Conservation (phyloP, 164 flowering plant species). For the Vitis rupestris region DNA sequence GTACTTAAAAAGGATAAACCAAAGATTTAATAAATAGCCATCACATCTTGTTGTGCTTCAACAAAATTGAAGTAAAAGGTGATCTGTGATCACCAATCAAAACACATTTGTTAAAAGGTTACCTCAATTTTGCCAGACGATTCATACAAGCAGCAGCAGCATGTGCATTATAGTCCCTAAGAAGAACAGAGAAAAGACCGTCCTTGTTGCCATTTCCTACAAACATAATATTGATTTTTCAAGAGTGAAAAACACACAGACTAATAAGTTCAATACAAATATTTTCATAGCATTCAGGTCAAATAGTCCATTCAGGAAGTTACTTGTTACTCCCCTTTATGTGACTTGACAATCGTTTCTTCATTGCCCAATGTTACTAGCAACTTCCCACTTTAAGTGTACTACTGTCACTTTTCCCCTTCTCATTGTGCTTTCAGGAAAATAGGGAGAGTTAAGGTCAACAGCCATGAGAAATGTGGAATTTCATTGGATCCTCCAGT, state of each 20-base stretch:
- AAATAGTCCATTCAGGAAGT: not conserved
- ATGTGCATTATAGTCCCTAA: slow-evolving; percentile 83
- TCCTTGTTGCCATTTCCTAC: slow-evolving; percentile 95
- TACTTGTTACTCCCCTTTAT: no score
- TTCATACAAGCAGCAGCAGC: slow-evolving; percentile 97
- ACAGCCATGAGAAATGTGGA: no score
- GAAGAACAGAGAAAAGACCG: slow-evolving; percentile 89
- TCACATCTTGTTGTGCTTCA: no score
- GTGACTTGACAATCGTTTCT: no score
- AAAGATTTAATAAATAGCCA: no score
- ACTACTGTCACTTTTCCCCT: no score
- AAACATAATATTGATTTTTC: not conserved
- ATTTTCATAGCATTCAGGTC: not conserved
- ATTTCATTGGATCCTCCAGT: no score
- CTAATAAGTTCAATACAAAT: not conserved
- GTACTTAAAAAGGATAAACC: no score
- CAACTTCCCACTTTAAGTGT: no score
- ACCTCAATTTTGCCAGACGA: slow-evolving; percentile 95
- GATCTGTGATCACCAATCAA: not conserved
- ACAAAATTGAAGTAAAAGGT: not conserved
- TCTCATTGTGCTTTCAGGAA: no score
- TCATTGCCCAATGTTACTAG: no score
- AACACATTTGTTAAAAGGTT: slow-evolving; percentile 2
- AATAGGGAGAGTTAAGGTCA: no score
- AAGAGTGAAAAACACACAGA: not conserved